Evolutionary conservation across 345 rosid genomes (phyloP).

Genomic region (Gossypium ekmanianum): DNA sequence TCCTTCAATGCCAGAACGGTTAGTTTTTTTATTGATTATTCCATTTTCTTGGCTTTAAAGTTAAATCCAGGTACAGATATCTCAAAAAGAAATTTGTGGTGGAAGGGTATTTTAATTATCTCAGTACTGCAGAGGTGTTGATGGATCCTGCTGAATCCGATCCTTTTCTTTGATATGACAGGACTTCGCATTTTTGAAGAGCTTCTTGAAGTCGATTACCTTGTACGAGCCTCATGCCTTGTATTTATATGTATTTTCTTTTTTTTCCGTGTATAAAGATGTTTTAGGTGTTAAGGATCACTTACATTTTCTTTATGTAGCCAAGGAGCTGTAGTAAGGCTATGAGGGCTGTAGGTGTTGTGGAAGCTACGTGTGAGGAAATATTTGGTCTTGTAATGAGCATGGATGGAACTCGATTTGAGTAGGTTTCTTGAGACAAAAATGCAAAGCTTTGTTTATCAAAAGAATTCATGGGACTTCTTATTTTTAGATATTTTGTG

Average conservation of each 20-base stretch:
- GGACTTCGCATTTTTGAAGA: slow-evolving; percentile 99
- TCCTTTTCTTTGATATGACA: slow-evolving; percentile 34
- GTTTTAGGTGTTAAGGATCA: slow-evolving; percentile 23
- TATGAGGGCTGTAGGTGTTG: slow-evolving; percentile 99
- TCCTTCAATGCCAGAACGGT: slow-evolving; percentile 99
- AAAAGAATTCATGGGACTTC: background rate
- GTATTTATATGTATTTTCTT: background rate
- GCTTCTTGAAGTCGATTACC: slow-evolving; percentile 98
- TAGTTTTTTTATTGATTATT: slow-evolving; percentile 17
- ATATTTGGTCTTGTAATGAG: slow-evolving; percentile 97
- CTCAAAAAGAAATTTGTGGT: background rate
- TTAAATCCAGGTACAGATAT: slow-evolving; percentile 9
- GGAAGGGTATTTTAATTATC: background rate
- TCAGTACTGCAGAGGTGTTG: slow-evolving; percentile 12
- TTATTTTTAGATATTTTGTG: background rate
- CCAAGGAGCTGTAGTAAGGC: slow-evolving; percentile 99
- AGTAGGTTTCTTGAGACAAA: slow-evolving; percentile 55
- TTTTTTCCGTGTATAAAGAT: slow-evolving; percentile 16
- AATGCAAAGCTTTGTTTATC: background rate
- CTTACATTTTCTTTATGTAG: slow-evolving; percentile 44
- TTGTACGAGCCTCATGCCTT: slow-evolving; percentile 45
- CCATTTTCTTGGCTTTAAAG: background rate
- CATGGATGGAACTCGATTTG: slow-evolving; percentile 98
- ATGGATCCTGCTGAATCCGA: slow-evolving; percentile 15
- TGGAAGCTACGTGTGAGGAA: slow-evolving; percentile 96